Evolutionary conservation across 768 basidiomycete genomes (phyloP).

Genomic region (Saitozyma podzolica): DNA sequence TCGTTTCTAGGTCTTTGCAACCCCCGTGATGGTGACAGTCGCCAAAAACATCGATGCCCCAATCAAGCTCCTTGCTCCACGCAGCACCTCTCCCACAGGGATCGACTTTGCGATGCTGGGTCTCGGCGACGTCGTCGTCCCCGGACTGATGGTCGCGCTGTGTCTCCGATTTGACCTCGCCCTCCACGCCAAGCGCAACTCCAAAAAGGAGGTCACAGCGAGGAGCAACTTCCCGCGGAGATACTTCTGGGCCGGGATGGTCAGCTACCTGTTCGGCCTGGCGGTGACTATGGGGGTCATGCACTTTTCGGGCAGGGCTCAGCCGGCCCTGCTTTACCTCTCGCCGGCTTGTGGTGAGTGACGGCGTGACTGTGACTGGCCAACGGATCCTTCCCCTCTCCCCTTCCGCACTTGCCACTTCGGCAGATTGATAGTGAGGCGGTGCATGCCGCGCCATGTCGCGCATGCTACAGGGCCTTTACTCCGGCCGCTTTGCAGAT

Average conservation of each 20-base stretch:
- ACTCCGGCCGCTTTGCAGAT: no score
- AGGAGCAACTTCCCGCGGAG: slow-evolving; percentile 61
- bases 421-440: no score
- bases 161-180: slow-evolving; percentile 75
- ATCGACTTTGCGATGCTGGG: slow-evolving; percentile 85
- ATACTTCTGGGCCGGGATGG: slow-evolving; percentile 71
- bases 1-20: slow-evolving; percentile 31
- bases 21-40: slow-evolving; percentile 74
- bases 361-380: neutral
- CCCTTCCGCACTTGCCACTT: neutral
- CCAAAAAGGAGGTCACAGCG: slow-evolving; percentile 38
- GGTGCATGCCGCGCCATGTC: no score
- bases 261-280: slow-evolving; percentile 74
- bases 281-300: slow-evolving; percentile 77
- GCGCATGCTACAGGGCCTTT: no score
- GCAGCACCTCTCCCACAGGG: slow-evolving; percentile 28
- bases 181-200: slow-evolving; percentile 20
- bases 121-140: slow-evolving; percentile 71
- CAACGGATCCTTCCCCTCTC: neutral
- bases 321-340: slow-evolving; percentile 90
- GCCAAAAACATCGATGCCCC: slow-evolving; percentile 87
- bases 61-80: slow-evolving; percentile 71
- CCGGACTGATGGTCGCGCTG: slow-evolving; percentile 68
- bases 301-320: slow-evolving; percentile 73
- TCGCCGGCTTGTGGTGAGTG: slow-evolving; percentile 56